Conservation (phyloP, 805 yeast genomes). For the Candida morakotiae region DNA sequence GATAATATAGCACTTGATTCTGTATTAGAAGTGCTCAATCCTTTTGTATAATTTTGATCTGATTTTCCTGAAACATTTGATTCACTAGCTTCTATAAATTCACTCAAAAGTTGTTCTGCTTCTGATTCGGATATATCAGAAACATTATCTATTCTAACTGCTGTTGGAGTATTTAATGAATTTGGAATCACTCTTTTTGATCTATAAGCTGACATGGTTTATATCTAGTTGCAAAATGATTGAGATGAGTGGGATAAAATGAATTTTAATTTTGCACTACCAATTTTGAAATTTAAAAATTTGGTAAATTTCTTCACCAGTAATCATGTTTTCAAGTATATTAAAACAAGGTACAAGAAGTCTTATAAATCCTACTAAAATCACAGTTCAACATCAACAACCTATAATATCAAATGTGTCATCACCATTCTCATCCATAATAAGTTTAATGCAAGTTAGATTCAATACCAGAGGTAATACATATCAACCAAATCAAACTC, state of each 20-base stretch:
- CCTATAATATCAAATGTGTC: neutral
- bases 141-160: conserved; percentile 27
- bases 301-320: no score
- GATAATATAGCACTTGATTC: conserved; percentile 36
- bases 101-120: conserved; percentile 44
- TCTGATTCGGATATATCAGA: conserved; percentile 31
- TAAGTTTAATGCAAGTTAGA: conserved; percentile 48
- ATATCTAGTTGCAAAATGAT: conserved; percentile 4
- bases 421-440: conserved; percentile 6
- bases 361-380: conserved; percentile 1
- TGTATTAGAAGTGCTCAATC: conserved; percentile 19
- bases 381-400: neutral
- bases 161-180: conserved; percentile 47
- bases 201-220: conserved; percentile 28
- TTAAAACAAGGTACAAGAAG: conserved; percentile 8
- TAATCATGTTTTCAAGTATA: conserved; percentile 10
- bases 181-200: conserved; percentile 40
- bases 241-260: neutral
- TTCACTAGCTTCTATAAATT: conserved; percentile 40
- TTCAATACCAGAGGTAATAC: conserved; percentile 92
- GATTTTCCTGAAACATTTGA: conserved; percentile 18
- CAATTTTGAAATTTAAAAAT: no score
- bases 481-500: conserved; percentile 87
- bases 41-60: conserved; percentile 22
- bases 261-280: neutral